Evolutionary conservation across 768 basidiomycete species (phyloP).

Genomic region (Boletus subparvulus): DNA sequence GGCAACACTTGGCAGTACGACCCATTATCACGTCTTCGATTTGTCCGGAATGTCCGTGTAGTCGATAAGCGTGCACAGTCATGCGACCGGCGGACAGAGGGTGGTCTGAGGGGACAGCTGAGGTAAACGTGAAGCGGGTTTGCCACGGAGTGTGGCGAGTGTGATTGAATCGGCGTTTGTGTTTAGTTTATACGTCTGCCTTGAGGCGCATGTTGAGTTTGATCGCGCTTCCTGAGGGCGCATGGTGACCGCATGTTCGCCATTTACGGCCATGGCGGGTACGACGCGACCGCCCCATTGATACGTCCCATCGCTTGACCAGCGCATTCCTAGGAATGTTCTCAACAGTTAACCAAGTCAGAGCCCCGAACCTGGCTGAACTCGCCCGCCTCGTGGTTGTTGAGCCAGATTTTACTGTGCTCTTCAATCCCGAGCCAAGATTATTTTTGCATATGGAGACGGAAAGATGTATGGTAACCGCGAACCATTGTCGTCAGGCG

Average conservation of each 20-base stretch:
- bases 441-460: not conserved
- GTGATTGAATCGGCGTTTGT: conserved; percentile 25
- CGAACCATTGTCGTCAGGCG: not conserved
- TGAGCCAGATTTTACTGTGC: not conserved
- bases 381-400: not conserved
- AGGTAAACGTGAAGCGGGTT: conserved; percentile 30
- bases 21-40: conserved; percentile 34
- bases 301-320: conserved; percentile 16
- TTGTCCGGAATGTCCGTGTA: conserved; percentile 28
- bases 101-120: conserved; percentile 19
- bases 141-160: conserved; percentile 6
- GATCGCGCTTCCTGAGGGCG: conserved; percentile 28
- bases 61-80: conserved; percentile 18
- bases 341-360: conserved; percentile 5
- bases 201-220: conserved; percentile 30
- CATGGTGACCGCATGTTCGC: conserved; percentile 38
- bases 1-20: conserved; percentile 6
- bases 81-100: conserved; percentile 10
- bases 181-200: conserved; percentile 27
- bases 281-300: conserved; percentile 14
- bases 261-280: conserved; percentile 31
- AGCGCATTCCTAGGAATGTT: not conserved
- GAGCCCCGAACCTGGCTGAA: not conserved
- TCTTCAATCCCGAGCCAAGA: not conserved
- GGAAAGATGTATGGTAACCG: not conserved